phyloP scores from a whole-genome alignment of 2,329 filamentous ascomycete species.

The Fusarium lateritium region DNA sequence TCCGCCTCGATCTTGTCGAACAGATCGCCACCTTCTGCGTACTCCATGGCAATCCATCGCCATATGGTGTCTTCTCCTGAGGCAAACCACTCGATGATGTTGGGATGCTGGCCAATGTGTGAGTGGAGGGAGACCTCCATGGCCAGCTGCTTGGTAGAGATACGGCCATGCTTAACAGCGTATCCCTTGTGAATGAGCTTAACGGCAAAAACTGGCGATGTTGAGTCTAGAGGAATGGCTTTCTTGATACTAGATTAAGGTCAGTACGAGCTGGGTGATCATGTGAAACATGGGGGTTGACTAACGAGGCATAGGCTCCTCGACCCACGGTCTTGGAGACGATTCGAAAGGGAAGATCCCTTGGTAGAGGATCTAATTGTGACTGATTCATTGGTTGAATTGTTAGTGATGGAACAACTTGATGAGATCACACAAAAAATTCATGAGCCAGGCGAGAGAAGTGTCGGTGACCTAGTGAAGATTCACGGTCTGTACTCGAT shows the following conservation, averaged over 20 bases:
- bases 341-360: conserved; percentile 90
- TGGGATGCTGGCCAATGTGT: conserved; percentile 88
- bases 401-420: conserved; percentile 5
- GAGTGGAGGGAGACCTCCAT: conserved; percentile 94
- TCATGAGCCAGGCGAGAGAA: background rate
- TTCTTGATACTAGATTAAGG: conserved; percentile 83
- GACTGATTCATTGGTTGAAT: conserved; percentile 73
- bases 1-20: conserved; percentile 99
- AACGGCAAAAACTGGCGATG: conserved; percentile 89
- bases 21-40: conserved; percentile 93
- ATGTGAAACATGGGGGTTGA: conserved; percentile 36
- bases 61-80: conserved; percentile 88
- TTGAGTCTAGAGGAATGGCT: conserved; percentile 79
- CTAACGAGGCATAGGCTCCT: conserved; percentile 96
- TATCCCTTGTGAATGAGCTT: conserved; percentile 99
- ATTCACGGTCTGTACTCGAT: conserved; percentile 21
- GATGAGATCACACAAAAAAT: conserved; percentile 1
- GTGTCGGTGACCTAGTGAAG: conserved; percentile 13
- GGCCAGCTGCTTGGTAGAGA: conserved; percentile 89
- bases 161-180: conserved; percentile 88
- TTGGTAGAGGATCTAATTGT: conserved; percentile 88
- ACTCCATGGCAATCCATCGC: conserved; percentile 99
- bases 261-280: conserved; percentile 21
- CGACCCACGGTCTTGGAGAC: conserved; percentile 97
- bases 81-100: conserved; percentile 94